Evolutionary conservation across 352 stramenopile species (phyloP), one percentile per base, ranked within the genome.

Genomic region (Globisporangium lucens): DNA sequence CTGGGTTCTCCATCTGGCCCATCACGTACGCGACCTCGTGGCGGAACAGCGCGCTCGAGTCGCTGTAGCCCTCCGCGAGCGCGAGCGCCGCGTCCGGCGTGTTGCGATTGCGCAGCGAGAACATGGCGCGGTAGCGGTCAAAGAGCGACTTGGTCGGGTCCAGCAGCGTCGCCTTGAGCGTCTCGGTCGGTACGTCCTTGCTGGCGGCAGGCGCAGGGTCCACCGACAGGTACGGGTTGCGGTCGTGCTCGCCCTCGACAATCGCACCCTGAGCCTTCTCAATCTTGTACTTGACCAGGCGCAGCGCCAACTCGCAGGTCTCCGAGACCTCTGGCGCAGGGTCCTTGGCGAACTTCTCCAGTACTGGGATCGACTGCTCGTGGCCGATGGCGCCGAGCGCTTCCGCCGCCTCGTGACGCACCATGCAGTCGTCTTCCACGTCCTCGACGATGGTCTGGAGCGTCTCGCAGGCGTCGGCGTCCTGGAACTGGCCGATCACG

Each of bases 401-500:
- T 76, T 99, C 98, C 12, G 96, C 98, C 15, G 90, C 91, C 81
- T 97, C 91, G 76, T 98, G 93, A 56, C 93, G 89, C 66, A 98
- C 93, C 81, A 98, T 96, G 35, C 78, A 80, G 71, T 97, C 89
- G 73, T 99, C 93, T 10, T 85, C 80, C 17, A 87, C 89, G 75
- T 98, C 89, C 7, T 76, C 70, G 29, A 98, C 79, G 29, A 98
- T 79, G 33, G 76, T 58, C 60, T 92, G 72, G 22, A 98, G 80
- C 61, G 78, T 87, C 30, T 82, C 78, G 61, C 90, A 95, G 1
- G 92, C 89, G 55, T 83, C 74, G 10, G 77, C 75, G 84, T 98
- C 82, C 76, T 98, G 90, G 77, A 99, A 96, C 78, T 99, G 98
- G 51, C 98, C 98, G 36, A 99, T 93, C 10, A 99, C 96, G 79